Base-by-base conservation (phyloP, 2,329 filamentous ascomycete species). In the Apiospora kogelbergensis region DNA sequence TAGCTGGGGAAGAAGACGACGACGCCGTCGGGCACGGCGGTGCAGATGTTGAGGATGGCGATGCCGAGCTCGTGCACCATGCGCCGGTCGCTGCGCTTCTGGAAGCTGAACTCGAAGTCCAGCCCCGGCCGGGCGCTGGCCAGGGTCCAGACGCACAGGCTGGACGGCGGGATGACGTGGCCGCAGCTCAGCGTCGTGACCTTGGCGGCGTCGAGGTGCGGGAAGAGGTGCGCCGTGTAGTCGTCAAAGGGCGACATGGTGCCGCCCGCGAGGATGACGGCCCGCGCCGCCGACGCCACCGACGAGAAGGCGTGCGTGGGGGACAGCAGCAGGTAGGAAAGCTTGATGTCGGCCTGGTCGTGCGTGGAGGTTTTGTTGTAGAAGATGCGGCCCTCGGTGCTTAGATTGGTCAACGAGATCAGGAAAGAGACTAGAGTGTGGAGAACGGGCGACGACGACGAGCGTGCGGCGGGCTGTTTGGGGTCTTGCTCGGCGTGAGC, bases 191-290 rank as follows among this genome's bases (percentile, higher is more conserved):
- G 87, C 0, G 93, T 97, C 11, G 87, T 90, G 60, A 98, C 87
- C 68, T 89, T 89, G 0, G 83, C 80, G 0, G 85, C 73, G 0
- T 87, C 78, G 0, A 97, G 79, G 65, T 93, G 91, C 0, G 95
- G 93, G 71, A 99, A 96, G 0, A 99, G 85, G 74, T 98, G 93
- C 4, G 91, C 87, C 44, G 88, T 90, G 80, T 97, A 99, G 81
- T 98, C 96, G 30, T 91, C 88, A 83, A 98, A 97, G 0, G 96
- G 96, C 2, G 96, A 97, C 96, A 99, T 98, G 33, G 96, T 99
- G 26, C 96, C 96, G 69, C 96, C 96, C 0, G 95, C 96, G 3
- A 99, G 84, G 53, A 99, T 91, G 3, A 99, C 92, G 1, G 95
- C 93, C 69, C 94, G 87, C 0, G 96, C 94, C 71, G 92, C 90